Evolutionary conservation across 2,329 filamentous ascomycete genomes (phyloP), one percentile per base, ranked within the genome.

Genomic region (Fusarium annulatum): DNA sequence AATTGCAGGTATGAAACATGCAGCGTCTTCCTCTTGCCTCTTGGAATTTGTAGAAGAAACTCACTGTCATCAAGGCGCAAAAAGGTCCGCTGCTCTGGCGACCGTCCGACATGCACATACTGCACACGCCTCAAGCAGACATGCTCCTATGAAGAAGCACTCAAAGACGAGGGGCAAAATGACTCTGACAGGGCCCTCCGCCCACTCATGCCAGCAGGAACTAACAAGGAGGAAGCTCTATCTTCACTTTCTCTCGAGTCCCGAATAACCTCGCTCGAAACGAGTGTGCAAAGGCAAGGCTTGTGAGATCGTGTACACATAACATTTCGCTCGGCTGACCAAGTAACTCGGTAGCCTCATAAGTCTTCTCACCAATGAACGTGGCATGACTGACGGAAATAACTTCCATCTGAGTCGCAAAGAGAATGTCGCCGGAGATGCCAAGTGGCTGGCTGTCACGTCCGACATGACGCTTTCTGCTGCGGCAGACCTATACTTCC

Each of bases 161-260:
- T 16, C 7, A 34, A 34, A 34, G 5, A 11, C 8, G 30, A 51
- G 30, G 30, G 11, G 9, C 21, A 34, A 19, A 19, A 34, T 23
- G 15, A 34, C 16, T 33, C 48, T 14, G 10, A n/a, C 3, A 30
- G 30, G 21, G 7, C 6, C 30, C 30, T 1, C 3, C 48, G 30
- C 16, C 21, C 21, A 23, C 2, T 34, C 3, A 9, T 23, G 30
- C 18, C 19, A 5, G 21, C 21, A n/a, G 21, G 10, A 51, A 14
- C 10, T 3, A 34, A 0, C 15, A 9, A 51, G 15, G 30, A 34
- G 6, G 48, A 9, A 6, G 16, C 10, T 7, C 0, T 5, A 23
- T 23, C 48, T 34, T 18, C 10, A 34, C 3, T 10, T 23, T 19
- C 30, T 23, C 48, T 51, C 30, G 48, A 51, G 21, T 34, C 48